Evolutionary conservation across 1,284 basidiomycete genomes (phyloP).

Genomic region (Naganishia liquefaciens): DNA sequence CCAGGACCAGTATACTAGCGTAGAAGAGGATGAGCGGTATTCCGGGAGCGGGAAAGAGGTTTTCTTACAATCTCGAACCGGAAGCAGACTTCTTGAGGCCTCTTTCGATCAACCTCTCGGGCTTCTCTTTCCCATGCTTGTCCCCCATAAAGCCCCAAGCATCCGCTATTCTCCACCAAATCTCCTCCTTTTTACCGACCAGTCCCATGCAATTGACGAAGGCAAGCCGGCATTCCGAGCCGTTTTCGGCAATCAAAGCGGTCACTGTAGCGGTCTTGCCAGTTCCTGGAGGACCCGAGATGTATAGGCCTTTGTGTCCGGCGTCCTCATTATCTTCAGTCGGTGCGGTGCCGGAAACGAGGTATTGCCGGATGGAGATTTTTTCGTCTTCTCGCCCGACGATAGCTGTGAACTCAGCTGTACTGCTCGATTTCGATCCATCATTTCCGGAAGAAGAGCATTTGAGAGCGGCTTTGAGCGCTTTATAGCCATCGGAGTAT

Average conservation of each 20-base stretch:
- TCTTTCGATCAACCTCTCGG: conserved; percentile 27
- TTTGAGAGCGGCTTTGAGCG: conserved; percentile 48
- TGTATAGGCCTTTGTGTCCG: conserved; percentile 39
- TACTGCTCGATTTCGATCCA: conserved; percentile 2
- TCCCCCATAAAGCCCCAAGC: conserved; percentile 41
- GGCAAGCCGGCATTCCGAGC: conserved; percentile 41
- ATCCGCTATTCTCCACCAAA: conserved; percentile 37
- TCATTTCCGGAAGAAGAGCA: conserved; percentile 40
- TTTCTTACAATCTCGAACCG: conserved; percentile 27
- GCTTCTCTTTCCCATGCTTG: conserved; percentile 19
- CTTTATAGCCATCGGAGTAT: conserved; percentile 42
- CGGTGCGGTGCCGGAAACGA: conserved; percentile 41
- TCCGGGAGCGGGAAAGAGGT: neutral
- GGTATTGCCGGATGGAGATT: conserved; percentile 41
- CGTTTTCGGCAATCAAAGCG: conserved; percentile 37
- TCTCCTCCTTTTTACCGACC: conserved; percentile 36
- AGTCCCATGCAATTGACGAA: conserved; percentile 53
- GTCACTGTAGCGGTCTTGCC: conserved; percentile 55
- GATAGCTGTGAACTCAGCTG: conserved; percentile 37
- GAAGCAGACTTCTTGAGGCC: conserved; percentile 9
- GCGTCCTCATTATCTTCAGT: conserved; percentile 32
- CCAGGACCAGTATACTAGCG: conserved; percentile 49
- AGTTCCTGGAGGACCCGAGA: conserved; percentile 54
- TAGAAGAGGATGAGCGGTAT: conserved; percentile 4
- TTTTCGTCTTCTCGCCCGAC: conserved; percentile 51